Percentiles rank a stretch among this genome's conserved stretches.
Evolutionary conservation across 2,329 filamentous ascomycete species (phyloP).

Genomic region (Aspergillus ibericus): DNA sequence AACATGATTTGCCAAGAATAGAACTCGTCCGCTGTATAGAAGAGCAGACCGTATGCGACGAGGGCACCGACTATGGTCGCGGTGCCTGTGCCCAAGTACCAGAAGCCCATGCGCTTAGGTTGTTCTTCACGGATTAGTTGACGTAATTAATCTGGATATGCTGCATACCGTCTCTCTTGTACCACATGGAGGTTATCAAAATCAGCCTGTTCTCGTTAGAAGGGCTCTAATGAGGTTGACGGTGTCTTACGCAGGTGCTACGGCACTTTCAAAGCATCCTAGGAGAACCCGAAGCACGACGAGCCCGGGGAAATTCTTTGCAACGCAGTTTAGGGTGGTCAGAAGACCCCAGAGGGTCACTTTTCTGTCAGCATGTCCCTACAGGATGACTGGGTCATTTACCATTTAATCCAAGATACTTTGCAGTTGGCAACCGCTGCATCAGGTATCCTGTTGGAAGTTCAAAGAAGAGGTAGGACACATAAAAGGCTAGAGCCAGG

Average conservation of each 20-base stretch:
- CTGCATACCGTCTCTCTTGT: conserved; percentile 42
- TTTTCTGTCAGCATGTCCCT: conserved; percentile 9
- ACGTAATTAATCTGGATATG: neutral
- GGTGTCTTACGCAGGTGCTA: conserved; percentile 47
- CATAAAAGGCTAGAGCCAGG: conserved; percentile 60
- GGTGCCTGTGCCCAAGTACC: conserved; percentile 60
- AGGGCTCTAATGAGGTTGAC: neutral
- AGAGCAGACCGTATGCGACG: conserved; percentile 57
- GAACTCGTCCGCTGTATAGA: conserved; percentile 45
- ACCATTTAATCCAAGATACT: conserved; percentile 51
- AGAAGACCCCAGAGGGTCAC: conserved; percentile 49
- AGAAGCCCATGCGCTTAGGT: conserved; percentile 58
- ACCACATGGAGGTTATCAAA: conserved; percentile 58
- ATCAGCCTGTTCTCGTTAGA: conserved; percentile 42
- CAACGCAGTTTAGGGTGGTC: conserved; percentile 51
- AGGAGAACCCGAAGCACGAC: conserved; percentile 53
- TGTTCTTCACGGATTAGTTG: conserved; percentile 49
- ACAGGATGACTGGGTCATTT: conserved; percentile 29
- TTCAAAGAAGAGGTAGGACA: conserved; percentile 59
- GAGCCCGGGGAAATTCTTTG: conserved; percentile 52
- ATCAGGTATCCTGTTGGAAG: conserved; percentile 58
- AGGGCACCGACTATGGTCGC: conserved; percentile 56
- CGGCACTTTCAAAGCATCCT: conserved; percentile 55
- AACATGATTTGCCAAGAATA: conserved; percentile 54
- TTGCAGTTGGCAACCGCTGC: conserved; percentile 55